These are phyloP conservation scores for Dothistroma pini DNA, from an alignment of 2,329 filamentous ascomycete species.

Conservation along the genomic window DNA sequence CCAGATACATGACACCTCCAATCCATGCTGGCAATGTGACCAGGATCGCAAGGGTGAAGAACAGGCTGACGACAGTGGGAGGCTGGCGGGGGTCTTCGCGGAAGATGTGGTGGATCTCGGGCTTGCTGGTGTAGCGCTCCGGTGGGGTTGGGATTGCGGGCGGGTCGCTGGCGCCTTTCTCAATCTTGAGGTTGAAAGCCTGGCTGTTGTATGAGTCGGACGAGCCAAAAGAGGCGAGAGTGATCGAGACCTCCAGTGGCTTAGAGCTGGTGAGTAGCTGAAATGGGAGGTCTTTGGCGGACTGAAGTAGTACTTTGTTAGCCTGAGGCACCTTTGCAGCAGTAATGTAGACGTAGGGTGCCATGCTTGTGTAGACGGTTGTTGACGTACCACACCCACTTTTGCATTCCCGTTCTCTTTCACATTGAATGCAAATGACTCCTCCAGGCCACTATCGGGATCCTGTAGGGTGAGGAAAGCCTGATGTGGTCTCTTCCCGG, in stretches of 20 bases:
- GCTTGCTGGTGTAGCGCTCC: slow-evolving; percentile 76
- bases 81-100: slow-evolving; percentile 73
- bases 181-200: slow-evolving; percentile 69
- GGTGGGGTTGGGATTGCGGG: slow-evolving; percentile 61
- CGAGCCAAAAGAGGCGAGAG: slow-evolving; percentile 82
- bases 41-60: slow-evolving; percentile 70
- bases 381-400: slow-evolving; percentile 70
- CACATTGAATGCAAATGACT: slow-evolving; percentile 76
- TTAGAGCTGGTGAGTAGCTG: slow-evolving; percentile 68
- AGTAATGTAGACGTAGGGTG: slow-evolving; percentile 1
- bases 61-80: slow-evolving; percentile 70
- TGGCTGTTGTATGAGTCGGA: slow-evolving; percentile 63
- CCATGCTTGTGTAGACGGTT: neutral
- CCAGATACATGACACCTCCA: slow-evolving; percentile 69
- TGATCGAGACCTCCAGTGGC: slow-evolving; percentile 73
- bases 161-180: slow-evolving; percentile 59
- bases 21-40: slow-evolving; percentile 72
- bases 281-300: slow-evolving; percentile 80
- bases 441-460: slow-evolving; percentile 69
- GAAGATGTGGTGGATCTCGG: slow-evolving; percentile 91
- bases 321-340: slow-evolving; percentile 9
- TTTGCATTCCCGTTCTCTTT: slow-evolving; percentile 86
- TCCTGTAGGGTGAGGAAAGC: slow-evolving; percentile 85
- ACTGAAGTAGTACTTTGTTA: slow-evolving; percentile 48
- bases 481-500: slow-evolving; percentile 83